A percentile compares a stretch with the other conserved stretches of the same genome.
These are phyloP conservation scores for Picea abies DNA, from an alignment of 83 land plant genomes.

Conservation along the genomic window DNA sequence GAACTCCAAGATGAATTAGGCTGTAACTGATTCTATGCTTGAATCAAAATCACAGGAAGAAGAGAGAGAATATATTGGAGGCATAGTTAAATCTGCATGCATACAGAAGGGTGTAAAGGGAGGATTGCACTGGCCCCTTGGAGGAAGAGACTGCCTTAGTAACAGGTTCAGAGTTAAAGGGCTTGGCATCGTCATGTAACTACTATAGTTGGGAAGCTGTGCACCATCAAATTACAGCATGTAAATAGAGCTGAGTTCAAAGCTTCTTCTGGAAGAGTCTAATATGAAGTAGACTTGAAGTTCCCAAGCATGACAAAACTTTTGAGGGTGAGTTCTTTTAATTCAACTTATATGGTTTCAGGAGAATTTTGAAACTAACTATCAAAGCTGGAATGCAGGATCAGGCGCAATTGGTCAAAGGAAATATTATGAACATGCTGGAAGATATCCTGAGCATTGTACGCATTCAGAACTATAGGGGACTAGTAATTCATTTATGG, in stretches of 20 bases:
- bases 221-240: conserved; percentile 33
- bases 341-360: neutral
- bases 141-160: conserved; percentile 23
- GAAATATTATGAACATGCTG: neutral
- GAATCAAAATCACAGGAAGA: conserved; percentile 23
- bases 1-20: neutral
- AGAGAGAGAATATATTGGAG: conserved; percentile 23
- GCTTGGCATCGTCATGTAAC: conserved; percentile 23
- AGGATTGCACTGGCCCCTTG: conserved; percentile 52
- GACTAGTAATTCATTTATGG: neutral
- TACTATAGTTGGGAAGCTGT: conserved; percentile 14
- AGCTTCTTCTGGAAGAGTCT: conserved; percentile 27
- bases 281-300: conserved; percentile 34
- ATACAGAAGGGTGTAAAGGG: conserved; percentile 45
- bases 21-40: neutral
- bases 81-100: conserved; percentile 36
- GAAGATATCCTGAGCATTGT: neutral
- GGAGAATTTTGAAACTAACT: neutral
- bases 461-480: neutral
- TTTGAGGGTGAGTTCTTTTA: conserved; percentile 23
- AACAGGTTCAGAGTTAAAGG: conserved; percentile 25
- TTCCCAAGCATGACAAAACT: conserved; percentile 20
- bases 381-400: neutral
- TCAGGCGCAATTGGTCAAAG: neutral
- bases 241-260: conserved; percentile 41